phyloP scores from a whole-genome alignment of 1,139 yeast species.

The Kodamaea derodonti region DNA sequence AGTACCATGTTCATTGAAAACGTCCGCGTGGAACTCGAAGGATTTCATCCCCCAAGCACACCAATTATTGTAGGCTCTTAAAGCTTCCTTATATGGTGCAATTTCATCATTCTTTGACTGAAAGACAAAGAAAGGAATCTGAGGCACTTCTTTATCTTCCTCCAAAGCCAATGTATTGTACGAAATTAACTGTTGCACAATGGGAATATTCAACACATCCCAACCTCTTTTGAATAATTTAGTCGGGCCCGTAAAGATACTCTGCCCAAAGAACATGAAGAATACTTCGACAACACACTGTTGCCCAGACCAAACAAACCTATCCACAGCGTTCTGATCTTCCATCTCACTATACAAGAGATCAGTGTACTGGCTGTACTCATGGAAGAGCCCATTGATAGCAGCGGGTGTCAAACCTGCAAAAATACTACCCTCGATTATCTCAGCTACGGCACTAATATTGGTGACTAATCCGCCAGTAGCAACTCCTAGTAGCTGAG shows the following conservation, averaged over 20 bases:
- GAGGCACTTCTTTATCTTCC: conserved; percentile 18
- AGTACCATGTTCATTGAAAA: conserved; percentile 10
- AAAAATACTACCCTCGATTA: conserved; percentile 20
- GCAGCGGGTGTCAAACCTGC: conserved; percentile 26
- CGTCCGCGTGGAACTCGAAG: conserved; percentile 7
- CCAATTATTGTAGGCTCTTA: conserved; percentile 26
- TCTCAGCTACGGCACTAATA: conserved; percentile 17
- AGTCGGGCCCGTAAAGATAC: conserved; percentile 16
- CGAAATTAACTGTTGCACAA: conserved; percentile 12
- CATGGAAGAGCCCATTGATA: conserved; percentile 23
- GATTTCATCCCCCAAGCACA: conserved; percentile 22
- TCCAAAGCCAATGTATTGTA: conserved; percentile 20
- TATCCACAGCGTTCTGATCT: conserved; percentile 1
- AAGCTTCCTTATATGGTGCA: conserved; percentile 23
- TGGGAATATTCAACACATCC: conserved; percentile 14
- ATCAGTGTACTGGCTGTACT: conserved; percentile 18
- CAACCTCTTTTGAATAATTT: conserved; percentile 15
- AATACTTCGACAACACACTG: conserved; percentile 8
- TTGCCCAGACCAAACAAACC: conserved; percentile 3
- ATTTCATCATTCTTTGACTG: conserved; percentile 29
- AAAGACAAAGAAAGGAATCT: conserved; percentile 31
- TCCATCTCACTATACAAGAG: background rate
- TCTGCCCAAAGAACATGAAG: conserved; percentile 10
- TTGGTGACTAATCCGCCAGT: conserved; percentile 32
- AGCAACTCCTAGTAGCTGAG: conserved; percentile 27